Evolutionary conservation across 441 rosid genomes (phyloP).

Genomic region (Omphalea diandra): DNA sequence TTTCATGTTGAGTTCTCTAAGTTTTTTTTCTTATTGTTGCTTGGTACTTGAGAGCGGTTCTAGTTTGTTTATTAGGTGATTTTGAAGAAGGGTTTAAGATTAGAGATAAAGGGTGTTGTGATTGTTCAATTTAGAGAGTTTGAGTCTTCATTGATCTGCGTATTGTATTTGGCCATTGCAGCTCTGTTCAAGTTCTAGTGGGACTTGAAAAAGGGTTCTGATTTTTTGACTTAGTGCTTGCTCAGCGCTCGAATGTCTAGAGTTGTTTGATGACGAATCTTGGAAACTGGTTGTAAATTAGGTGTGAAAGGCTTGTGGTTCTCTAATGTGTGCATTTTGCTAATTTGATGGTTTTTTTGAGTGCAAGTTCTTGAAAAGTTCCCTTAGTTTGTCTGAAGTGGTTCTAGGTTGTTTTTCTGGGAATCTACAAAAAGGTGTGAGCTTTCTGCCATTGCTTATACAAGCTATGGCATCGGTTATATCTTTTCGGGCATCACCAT

Average conservation of each 20-base stretch:
- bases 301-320: neutral
- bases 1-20: neutral
- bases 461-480: conserved; percentile 39
- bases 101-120: neutral
- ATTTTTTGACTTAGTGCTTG: neutral
- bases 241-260: neutral
- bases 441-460: conserved; percentile 18
- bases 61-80: neutral
- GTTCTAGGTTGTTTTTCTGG: conserved; percentile 5
- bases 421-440: neutral
- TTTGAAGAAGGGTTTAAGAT: conserved; percentile 1
- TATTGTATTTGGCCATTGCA: neutral
- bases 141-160: neutral
- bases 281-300: neutral
- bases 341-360: neutral
- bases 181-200: neutral
- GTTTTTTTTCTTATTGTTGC: neutral
- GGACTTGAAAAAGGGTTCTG: neutral
- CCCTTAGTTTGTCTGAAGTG: neutral
- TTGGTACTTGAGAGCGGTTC: neutral
- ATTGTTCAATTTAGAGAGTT: neutral
- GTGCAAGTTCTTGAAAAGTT: conserved; percentile 1
- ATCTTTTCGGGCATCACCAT: conserved; percentile 30
- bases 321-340: neutral
- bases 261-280: neutral